A percentile compares a stretch with the other conserved stretches of the same genome.
phyloP scores from a whole-genome alignment of 257 asterid species.

The Penstemon barbatus region DNA sequence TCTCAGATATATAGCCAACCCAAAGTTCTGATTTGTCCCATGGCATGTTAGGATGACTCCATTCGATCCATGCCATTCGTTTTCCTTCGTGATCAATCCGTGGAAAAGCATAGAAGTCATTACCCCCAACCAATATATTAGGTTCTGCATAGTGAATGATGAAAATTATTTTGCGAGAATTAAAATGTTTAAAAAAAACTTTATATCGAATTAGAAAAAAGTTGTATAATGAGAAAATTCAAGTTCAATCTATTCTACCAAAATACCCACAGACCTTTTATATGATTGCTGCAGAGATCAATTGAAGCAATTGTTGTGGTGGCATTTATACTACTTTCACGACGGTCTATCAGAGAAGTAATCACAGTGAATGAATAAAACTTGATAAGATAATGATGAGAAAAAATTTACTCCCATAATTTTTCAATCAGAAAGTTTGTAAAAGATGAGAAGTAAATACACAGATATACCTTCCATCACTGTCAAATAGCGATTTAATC shows the following conservation, averaged over 20 bases:
- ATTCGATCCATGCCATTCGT: constrained; percentile 91
- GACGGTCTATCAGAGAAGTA: constrained; percentile 58
- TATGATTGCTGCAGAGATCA: constrained; percentile 39
- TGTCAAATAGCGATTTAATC: constrained; percentile 70
- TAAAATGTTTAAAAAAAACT: neutral
- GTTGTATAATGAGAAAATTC: neutral
- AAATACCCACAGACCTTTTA: constrained; percentile 46
- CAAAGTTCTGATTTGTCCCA: constrained; percentile 98
- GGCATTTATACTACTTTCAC: constrained; percentile 63
- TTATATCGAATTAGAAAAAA: neutral
- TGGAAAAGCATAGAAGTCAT: constrained; percentile 94
- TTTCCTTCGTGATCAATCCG: constrained; percentile 80
- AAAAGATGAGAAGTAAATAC: constrained; percentile 17
- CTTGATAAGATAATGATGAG: constrained; percentile 7
- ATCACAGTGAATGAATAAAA: constrained; percentile 18
- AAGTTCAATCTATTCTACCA: neutral
- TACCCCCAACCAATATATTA: constrained; percentile 60
- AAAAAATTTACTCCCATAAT: neutral
- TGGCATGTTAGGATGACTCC: constrained; percentile 98
- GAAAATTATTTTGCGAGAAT: constrained; percentile 7
- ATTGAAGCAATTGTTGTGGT: constrained; percentile 74
- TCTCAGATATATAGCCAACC: constrained; percentile 86
- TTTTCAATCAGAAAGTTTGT: neutral
- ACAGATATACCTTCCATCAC: constrained; percentile 74
- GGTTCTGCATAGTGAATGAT: constrained; percentile 62